Conservation (phyloP, 2,329 filamentous ascomycete species). For the Pleurostoma richardsiae region DNA sequence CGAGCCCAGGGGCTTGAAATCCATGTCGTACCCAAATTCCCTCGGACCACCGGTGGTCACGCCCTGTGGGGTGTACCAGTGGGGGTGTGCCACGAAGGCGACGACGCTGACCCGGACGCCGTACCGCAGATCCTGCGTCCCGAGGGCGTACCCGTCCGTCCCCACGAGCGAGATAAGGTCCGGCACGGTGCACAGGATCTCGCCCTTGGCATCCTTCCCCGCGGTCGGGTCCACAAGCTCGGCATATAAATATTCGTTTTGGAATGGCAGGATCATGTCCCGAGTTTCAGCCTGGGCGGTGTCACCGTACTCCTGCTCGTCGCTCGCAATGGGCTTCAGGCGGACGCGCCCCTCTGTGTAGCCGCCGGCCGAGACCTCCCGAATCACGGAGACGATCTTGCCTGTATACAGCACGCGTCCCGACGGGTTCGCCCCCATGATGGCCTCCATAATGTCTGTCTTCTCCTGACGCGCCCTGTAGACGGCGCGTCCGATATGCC, state of each 20-base stretch:
- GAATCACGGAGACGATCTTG: neutral
- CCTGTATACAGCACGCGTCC: neutral
- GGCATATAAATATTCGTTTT: neutral
- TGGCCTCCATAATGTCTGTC: neutral
- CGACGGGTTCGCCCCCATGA: neutral
- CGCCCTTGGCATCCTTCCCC: neutral
- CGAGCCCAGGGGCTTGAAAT: neutral
- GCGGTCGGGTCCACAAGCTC: neutral
- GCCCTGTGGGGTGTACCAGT: neutral
- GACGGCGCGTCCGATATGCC: constrained; percentile 38
- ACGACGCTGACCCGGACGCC: constrained; percentile 1
- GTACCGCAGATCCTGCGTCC: constrained; percentile 1
- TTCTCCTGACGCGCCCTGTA: neutral
- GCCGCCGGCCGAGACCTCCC: neutral
- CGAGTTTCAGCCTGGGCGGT: neutral
- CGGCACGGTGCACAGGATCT: neutral
- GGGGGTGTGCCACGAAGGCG: neutral
- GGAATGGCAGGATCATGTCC: neutral
- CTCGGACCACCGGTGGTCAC: neutral
- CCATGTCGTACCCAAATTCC: constrained; percentile 1
- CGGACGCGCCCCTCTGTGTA: neutral
- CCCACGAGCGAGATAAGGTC: neutral
- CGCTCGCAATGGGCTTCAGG: neutral
- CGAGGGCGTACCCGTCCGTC: neutral
- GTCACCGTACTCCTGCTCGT: neutral